Evolutionary conservation across 805 yeast genomes (phyloP), one percentile per base, ranked within the genome.

Genomic region (Ogataea ganodermae): DNA sequence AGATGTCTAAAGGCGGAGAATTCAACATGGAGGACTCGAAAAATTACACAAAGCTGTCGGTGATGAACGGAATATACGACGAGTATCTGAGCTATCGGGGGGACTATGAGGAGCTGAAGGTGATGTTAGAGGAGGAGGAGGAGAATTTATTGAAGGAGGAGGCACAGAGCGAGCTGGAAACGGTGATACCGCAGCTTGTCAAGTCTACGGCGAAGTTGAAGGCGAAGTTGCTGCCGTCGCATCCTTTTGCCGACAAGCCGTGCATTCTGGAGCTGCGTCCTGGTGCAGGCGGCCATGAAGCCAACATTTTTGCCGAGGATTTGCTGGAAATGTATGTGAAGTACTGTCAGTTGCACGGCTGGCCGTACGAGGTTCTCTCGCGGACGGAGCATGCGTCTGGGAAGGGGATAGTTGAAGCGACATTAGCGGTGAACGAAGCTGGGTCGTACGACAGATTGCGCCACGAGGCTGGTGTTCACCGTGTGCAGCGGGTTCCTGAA

Each of bases 251-350:
- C 3, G 94, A 87, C 38, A 81, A 79, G 51, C 81, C 94, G 0
- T 84, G 96, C 39, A 71, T 94, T 2, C 54, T 94, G 16, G 99
- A 94, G 64, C 68, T 94, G 12, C 75, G 97, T 48, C 97, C 98
- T 0, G 99, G 99, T 6, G 89, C 92, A 2, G 99, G 99, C 13
- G 99, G 99, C 2, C 79, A 83, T 5, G 99, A 94, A 62, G 97
- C 99, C 0, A 83, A 84, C 62, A 77, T 94, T 12, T 94, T 94
- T 66, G 80, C 98, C 0, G 78, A 77, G 32, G 94, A 94, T 61
- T 68, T 94, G 47, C 66, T 89, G 50, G 75, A 77, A 48, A 89
- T 94, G 98, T 94, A 94, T 65, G 68, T 76, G 22, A 82, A 79
- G 48, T 90, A 80, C 61, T 87, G 92, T 30, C 76, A 77, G 46